Evolutionary conservation across 139 green algal genomes (phyloP), one percentile per base, ranked within the genome.

Genomic region (Ettlia oleoabundans): DNA sequence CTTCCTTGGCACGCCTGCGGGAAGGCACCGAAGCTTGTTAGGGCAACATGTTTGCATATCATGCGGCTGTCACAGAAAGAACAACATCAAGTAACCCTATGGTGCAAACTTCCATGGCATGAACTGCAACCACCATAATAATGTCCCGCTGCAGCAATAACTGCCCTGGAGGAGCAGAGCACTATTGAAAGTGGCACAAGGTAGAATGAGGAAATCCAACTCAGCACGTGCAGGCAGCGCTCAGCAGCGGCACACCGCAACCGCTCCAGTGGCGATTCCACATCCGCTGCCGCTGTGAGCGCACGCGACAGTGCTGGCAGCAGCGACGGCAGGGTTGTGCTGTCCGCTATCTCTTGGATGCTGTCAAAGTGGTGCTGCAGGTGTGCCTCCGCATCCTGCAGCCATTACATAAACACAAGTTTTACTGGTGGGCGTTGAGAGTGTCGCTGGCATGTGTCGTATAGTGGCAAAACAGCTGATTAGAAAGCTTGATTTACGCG

Each of bases 261-360:
- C 30, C 53, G 42, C 40, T 93, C 61, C 26, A 93, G 78, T 21
- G 91, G 68, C 13, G 38, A 30, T 6, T 89, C 84, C n/a, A 94
- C 69, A 33, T 91, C 86, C 6, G 89, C 84, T 26, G 55, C 64
- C 4, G 52, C 67, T 24, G 73, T 83, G 6, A 95, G 82, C 35
- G 68, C 76, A 3, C 68, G 41, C 30, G 55, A 64, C 52, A 95
- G 83, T 41, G 89, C 85, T 2, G 78, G 80, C 35, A 95, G 87
- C 62, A 96, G 81, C 10, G 87, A 89, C 26, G 92, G 92, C 32
- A 95, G 74, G 13, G 92, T 95, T n/a, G 90, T 95, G 52, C 30
- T 79, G 71, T 94, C 90, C 1, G 86, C 82, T 69, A 95, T 95
- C 19, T 82, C 53, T 76, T 95, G 92, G n/a, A 95, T 92, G 53